A percentile compares a stretch with the other conserved stretches of the same genome.
These are phyloP conservation scores for Clathrospora elynae DNA, from an alignment of 2,329 filamentous ascomycete genomes.

Conservation along the genomic window DNA sequence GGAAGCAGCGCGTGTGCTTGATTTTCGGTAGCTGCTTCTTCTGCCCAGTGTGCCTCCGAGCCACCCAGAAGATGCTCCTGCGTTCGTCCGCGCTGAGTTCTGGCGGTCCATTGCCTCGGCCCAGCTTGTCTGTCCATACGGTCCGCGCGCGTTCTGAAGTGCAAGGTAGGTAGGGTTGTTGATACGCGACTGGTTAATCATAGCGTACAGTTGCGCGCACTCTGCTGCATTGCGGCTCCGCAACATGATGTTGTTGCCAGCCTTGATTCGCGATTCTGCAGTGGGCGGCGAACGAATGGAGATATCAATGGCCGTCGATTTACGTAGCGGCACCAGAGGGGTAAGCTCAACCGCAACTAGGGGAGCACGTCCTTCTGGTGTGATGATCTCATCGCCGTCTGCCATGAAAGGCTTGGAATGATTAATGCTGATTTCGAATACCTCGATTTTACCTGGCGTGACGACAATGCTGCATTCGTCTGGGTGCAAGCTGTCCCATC, in stretches of 20 bases:
- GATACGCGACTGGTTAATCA: slow-evolving; percentile 86
- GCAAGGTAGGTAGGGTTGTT: slow-evolving; percentile 90
- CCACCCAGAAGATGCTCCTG: slow-evolving; percentile 54
- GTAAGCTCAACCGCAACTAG: slow-evolving; percentile 81
- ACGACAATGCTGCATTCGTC: slow-evolving; percentile 68
- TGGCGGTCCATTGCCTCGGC: slow-evolving; percentile 59
- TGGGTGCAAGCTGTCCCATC: slow-evolving; percentile 65
- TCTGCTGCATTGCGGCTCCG: slow-evolving; percentile 77
- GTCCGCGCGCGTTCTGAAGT: slow-evolving; percentile 72
- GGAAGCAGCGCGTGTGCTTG: slow-evolving; percentile 59
- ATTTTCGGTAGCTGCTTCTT: slow-evolving; percentile 61
- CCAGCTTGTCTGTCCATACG: slow-evolving; percentile 54
- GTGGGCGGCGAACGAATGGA: slow-evolving; percentile 89
- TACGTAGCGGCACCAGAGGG: slow-evolving; percentile 84
- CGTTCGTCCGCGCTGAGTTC: slow-evolving; percentile 51
- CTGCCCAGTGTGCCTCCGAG: slow-evolving; percentile 54
- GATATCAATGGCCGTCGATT: slow-evolving; percentile 90
- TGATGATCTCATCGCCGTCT: slow-evolving; percentile 49
- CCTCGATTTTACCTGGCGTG: slow-evolving; percentile 68
- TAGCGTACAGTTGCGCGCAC: slow-evolving; percentile 79
- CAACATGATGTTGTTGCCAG: slow-evolving; percentile 84
- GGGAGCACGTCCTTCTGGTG: slow-evolving; percentile 51
- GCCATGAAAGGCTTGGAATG: slow-evolving; percentile 51
- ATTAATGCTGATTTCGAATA: slow-evolving; percentile 61
- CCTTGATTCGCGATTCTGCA: slow-evolving; percentile 69